These are phyloP conservation scores for Alternaria triticimaculans DNA, from an alignment of 2,329 filamentous ascomycete genomes.

Conservation along the genomic window DNA sequence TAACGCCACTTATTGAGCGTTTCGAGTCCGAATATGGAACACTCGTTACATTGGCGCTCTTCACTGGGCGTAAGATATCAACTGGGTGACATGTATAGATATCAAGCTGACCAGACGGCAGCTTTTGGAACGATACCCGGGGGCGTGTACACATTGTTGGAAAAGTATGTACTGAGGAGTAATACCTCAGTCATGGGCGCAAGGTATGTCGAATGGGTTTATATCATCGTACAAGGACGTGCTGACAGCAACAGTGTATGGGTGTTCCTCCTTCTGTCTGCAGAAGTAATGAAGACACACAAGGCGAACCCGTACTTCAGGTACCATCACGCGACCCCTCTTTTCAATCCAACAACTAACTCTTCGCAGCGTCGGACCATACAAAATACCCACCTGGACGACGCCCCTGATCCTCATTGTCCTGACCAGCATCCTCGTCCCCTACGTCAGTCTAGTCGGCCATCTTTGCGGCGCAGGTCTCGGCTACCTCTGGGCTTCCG, in stretches of 20 bases:
- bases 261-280: conserved; percentile 86
- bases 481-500: conserved; percentile 87
- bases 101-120: conserved; percentile 31
- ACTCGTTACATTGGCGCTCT: conserved; percentile 82
- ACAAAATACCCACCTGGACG: conserved; percentile 88
- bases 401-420: conserved; percentile 81
- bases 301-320: conserved; percentile 79
- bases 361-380: conserved; percentile 58
- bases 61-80: conserved; percentile 78
- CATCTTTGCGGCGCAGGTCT: conserved; percentile 84
- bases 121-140: conserved; percentile 70
- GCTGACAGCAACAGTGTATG: conserved; percentile 70
- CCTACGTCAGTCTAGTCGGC: conserved; percentile 82
- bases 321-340: conserved; percentile 52
- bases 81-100: conserved; percentile 57
- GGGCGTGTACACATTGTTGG: conserved; percentile 78
- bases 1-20: conserved; percentile 88
- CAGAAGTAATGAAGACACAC: conserved; percentile 86
- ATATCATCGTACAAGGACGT: background rate
- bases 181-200: conserved; percentile 82
- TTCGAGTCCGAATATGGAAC: conserved; percentile 95
- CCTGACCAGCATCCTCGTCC: conserved; percentile 77
- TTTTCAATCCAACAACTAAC: conserved; percentile 8
- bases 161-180: conserved; percentile 72
- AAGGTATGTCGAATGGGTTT: conserved; percentile 62